A percentile compares a stretch with the other conserved stretches of the same genome.
These are phyloP conservation scores for Tripterygium wilfordii DNA, from an alignment of 177 flowering plant species.

Conservation along the genomic window DNA sequence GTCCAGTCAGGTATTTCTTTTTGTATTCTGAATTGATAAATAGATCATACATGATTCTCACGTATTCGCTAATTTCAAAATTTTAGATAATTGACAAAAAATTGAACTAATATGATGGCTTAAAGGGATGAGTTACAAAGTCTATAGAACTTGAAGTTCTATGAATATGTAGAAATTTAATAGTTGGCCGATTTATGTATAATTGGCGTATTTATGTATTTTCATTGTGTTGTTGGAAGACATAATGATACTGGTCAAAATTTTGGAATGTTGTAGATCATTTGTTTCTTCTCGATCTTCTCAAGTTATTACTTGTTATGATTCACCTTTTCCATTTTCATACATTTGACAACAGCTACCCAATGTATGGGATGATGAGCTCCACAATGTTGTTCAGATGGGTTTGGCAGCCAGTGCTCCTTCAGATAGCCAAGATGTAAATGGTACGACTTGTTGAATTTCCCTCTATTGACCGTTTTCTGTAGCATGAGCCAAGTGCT, in stretches of 20 bases:
- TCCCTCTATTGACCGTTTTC: not conserved
- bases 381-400: constrained; percentile 81
- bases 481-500: not conserved
- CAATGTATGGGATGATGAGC: constrained; percentile 83
- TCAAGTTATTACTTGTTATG: not conserved
- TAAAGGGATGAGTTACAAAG: too few species aligned
- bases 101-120: not conserved
- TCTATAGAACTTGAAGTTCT: too few species aligned
- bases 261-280: too few species aligned
- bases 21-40: not conserved
- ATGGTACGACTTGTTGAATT: constrained; percentile 23
- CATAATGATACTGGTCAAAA: not conserved
- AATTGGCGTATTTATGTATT: too few species aligned
- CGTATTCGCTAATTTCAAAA: too few species aligned
- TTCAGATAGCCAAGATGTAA: constrained; percentile 45
- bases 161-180: too few species aligned
- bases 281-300: not conserved
- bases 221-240: not conserved
- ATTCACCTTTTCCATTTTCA: not conserved
- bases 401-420: constrained; percentile 40
- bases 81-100: not conserved
- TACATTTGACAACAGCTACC: constrained; percentile 36
- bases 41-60: not conserved
- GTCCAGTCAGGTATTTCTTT: constrained; percentile 44
- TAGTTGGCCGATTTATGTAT: too few species aligned